These are phyloP conservation scores for Trichoderma sp. DNA, from an alignment of 2,329 filamentous ascomycete species.

Conservation along the genomic window DNA sequence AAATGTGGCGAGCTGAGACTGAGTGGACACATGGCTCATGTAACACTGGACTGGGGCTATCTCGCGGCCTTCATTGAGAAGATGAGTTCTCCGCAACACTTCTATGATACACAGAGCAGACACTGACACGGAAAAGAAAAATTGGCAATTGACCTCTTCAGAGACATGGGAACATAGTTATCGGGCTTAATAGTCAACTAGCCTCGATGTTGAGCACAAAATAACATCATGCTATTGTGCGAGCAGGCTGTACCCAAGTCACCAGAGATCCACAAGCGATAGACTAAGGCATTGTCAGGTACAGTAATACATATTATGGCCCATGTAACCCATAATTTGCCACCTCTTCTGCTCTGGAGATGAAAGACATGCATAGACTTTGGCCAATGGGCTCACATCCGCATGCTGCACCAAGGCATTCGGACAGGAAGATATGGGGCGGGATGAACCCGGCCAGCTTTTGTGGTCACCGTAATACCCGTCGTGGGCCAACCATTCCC, in stretches of 20 bases:
- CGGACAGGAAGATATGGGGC: background rate
- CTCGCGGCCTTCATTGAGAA: background rate
- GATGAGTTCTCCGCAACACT: background rate
- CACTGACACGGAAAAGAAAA: too few relatives aligned
- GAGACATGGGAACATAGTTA: too few relatives aligned
- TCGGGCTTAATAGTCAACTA: too few relatives aligned
- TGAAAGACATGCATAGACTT: background rate
- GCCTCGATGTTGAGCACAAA: too few relatives aligned
- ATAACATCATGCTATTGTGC: too few relatives aligned
- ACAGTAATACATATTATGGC: background rate
- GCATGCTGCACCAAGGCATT: background rate
- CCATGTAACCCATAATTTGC: background rate
- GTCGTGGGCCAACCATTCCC: background rate
- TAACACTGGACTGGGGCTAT: background rate
- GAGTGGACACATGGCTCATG: background rate
- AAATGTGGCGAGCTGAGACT: background rate
- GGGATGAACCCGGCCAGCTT: too few relatives aligned
- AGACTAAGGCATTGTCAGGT: background rate
- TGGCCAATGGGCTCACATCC: background rate
- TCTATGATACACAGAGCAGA: background rate
- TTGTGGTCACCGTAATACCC: too few relatives aligned
- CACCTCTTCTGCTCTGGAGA: background rate
- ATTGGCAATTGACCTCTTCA: too few relatives aligned
- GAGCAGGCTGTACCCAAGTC: background rate
- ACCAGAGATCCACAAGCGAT: background rate